These are phyloP conservation scores for Plasmodium falciparum DNA, from an alignment of 169 alveolate species.

Conservation along the genomic window DNA sequence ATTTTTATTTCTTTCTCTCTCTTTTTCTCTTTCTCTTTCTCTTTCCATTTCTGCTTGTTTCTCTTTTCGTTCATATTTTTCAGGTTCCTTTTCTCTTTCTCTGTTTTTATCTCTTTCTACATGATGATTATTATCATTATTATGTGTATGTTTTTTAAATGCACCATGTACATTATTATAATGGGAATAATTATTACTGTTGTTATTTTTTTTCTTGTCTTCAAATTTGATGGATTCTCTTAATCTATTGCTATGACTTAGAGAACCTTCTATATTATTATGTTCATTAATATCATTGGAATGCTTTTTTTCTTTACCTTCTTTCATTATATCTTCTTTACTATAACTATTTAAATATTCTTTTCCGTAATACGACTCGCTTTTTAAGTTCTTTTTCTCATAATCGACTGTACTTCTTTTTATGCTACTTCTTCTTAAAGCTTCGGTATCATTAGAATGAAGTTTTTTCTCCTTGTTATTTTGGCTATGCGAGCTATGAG, in stretches of 20 bases:
- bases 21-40: no score
- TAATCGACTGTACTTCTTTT: conserved; percentile 5
- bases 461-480: neutral
- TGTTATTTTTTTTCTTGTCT: conserved; percentile 15
- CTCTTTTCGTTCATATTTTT: neutral
- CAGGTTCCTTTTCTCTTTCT: conserved; percentile 1
- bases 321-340: conserved; percentile 11
- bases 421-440: neutral
- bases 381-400: conserved; percentile 17
- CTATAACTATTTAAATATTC: conserved; percentile 22
- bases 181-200: no score
- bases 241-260: neutral
- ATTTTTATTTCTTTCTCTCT: no score
- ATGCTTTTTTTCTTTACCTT: conserved; percentile 1
- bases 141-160: neutral
- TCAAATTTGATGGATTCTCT: neutral
- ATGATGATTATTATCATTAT: neutral
- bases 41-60: neutral
- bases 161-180: neutral
- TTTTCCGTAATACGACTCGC: neutral
- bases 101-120: conserved; percentile 21
- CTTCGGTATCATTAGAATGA: neutral
- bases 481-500: neutral
- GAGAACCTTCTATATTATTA: neutral
- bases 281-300: conserved; percentile 4